Percentiles rank a stretch among this genome's conserved stretches.
These are phyloP conservation scores for Xerocomus alliaceus DNA, from an alignment of 1,284 basidiomycete genomes.

Conservation along the genomic window DNA sequence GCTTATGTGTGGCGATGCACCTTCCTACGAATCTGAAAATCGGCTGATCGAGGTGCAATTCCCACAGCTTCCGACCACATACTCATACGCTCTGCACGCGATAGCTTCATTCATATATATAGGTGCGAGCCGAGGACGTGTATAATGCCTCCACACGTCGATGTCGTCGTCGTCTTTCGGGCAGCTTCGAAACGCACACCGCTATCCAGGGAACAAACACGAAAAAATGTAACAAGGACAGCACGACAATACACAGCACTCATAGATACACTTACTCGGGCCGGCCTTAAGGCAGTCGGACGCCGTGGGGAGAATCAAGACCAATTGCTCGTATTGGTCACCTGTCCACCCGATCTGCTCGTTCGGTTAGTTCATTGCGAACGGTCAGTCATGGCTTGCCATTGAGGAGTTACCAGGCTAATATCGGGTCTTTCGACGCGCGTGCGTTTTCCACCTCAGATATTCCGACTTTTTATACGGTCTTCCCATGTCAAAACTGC, in stretches of 20 bases:
- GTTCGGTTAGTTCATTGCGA: slow-evolving; percentile 75
- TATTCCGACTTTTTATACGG: slow-evolving; percentile 70
- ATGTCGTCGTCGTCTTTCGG: slow-evolving; percentile 75
- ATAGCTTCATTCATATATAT: neutral
- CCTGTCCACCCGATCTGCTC: slow-evolving; percentile 70
- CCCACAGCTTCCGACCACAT: too few species aligned
- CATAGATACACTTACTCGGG: slow-evolving; percentile 63
- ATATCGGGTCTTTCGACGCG: neutral
- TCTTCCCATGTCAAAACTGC: slow-evolving; percentile 60
- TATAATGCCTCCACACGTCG: slow-evolving; percentile 60
- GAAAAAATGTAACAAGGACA: slow-evolving; percentile 66
- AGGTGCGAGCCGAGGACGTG: neutral
- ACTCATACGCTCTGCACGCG: too few species aligned
- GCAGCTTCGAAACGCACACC: slow-evolving; percentile 52
- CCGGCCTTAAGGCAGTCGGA: slow-evolving; percentile 73
- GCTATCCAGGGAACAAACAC: slow-evolving; percentile 64
- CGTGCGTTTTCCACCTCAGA: slow-evolving; percentile 41
- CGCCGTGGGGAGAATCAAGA: slow-evolving; percentile 76
- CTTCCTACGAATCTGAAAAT: neutral
- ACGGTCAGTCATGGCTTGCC: slow-evolving; percentile 57
- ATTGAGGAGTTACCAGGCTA: neutral
- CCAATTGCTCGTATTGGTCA: slow-evolving; percentile 82
- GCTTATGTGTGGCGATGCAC: neutral
- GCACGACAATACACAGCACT: slow-evolving; percentile 72
- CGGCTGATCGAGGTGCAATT: neutral